Evolutionary conservation across 225 moss, liverwort and hornwort species (phyloP).

Genomic region (Takakia lepidozioides): DNA sequence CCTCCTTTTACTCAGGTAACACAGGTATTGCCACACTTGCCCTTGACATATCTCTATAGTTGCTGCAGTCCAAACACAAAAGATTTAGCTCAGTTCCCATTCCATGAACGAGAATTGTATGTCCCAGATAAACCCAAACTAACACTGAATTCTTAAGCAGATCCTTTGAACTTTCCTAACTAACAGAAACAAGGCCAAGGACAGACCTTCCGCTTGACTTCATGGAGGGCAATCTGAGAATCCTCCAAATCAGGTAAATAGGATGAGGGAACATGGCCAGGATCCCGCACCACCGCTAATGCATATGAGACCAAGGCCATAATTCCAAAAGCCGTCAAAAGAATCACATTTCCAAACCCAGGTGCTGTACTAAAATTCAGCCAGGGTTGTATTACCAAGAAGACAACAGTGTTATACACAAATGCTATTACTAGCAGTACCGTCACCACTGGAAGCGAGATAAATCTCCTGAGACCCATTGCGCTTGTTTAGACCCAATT

Average conservation of each 20-base stretch:
- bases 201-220: conserved; percentile 97
- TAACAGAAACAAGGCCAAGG: conserved; percentile 14
- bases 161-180: conserved; percentile 1
- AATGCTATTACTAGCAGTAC: conserved; percentile 78
- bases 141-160: background rate
- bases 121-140: too few species aligned
- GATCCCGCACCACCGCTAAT: conserved; percentile 72
- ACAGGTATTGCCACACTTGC: too few species aligned
- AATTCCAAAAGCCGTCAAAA: conserved; percentile 63
- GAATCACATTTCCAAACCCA: conserved; percentile 69
- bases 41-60: too few species aligned
- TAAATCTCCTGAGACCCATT: conserved; percentile 82
- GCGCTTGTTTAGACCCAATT: too few species aligned
- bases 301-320: conserved; percentile 80
- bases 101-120: too few species aligned
- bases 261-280: conserved; percentile 76
- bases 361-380: conserved; percentile 61
- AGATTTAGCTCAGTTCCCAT: too few species aligned
- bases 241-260: conserved; percentile 90
- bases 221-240: conserved; percentile 60
- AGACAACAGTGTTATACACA: conserved; percentile 82
- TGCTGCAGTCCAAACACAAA: too few species aligned
- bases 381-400: conserved; percentile 90
- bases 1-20: too few species aligned
- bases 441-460: conserved; percentile 77